Evolutionary conservation across 495 filamentous ascomycete species (phyloP), one percentile per base, ranked within the genome.

Genomic region (Neurospora sp.): DNA sequence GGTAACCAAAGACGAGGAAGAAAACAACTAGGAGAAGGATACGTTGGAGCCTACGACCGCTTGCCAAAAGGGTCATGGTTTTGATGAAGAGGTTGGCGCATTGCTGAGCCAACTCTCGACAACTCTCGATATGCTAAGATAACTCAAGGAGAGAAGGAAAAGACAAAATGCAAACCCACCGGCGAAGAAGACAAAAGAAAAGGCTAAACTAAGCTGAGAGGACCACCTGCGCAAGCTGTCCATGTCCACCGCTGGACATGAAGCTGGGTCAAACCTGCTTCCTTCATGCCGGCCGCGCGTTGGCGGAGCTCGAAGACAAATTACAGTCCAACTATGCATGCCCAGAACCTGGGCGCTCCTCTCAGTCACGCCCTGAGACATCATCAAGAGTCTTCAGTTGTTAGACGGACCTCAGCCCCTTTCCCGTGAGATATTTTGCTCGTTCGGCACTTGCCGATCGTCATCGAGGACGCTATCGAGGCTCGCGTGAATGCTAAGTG

Each of bases 11-110:
- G n/a, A 71, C n/a, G 6, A 80, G 40, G 27, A 70, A 76, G 7
- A 76, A 20, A n/a, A 77, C 68, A 10, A 75, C 70, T 42, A 79
- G 38, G 2, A 78, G 31, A 16, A 71, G 39, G 1, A 82, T 73
- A 31, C 80, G 79, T 40, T 73, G 68, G 70, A 79, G 66, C 71
- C 72, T 76, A 69, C 77, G 77, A 40, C 61, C 74, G 72, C 48
- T 70, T 35, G 72, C 66, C 22, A 79, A 39, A 72, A 74, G 61
- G 69, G 74, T 75, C 80, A 82, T 79, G 31, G 73, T 71, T 75
- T 40, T 40, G 27, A 8, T 18, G 38, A 31, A 16, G 44, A 12
- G 18, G 39, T n/a, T 16, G 70, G 69, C 70, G 87, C 72, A 73
- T 76, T 70, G 72, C 68, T 68, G 14, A 35, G 12, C 31, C n/a